A percentile compares a stretch with the other conserved stretches of the same genome.
These are phyloP conservation scores for Rheum nobile DNA, from an alignment of 148 eudicot genomes.

Conservation along the genomic window DNA sequence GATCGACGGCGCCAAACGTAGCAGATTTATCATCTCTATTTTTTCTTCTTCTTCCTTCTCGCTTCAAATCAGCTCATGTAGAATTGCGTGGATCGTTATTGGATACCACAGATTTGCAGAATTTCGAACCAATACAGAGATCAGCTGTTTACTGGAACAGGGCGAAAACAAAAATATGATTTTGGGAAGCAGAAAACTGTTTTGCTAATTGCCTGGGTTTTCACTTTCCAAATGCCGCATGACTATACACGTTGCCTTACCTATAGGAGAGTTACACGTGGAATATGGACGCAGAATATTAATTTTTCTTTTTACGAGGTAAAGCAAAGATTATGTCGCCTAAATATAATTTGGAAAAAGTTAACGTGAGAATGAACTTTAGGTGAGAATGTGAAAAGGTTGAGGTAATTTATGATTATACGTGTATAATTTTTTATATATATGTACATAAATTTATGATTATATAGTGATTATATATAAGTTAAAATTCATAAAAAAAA, in stretches of 20 bases:
- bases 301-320: too few relatives aligned
- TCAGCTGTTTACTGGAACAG: not conserved
- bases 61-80: not conserved
- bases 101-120: not conserved
- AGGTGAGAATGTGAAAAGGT: too few relatives aligned
- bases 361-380: too few relatives aligned
- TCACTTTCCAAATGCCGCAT: not conserved
- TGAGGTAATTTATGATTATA: too few relatives aligned
- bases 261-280: not conserved
- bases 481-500: too few relatives aligned
- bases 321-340: too few relatives aligned
- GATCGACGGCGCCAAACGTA: constrained; percentile 22
- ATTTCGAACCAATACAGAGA: not conserved
- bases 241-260: not conserved
- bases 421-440: too few relatives aligned
- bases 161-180: not conserved
- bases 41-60: not conserved
- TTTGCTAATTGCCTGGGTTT: not conserved
- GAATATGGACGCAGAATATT: not conserved
- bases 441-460: too few relatives aligned
- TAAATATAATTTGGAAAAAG: too few relatives aligned
- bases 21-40: constrained; percentile 21
- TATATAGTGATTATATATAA: too few relatives aligned
- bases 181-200: not conserved
- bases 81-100: not conserved